These are phyloP conservation scores for Petunia secreta DNA, from an alignment of 257 asterid genomes.

Conservation along the genomic window DNA sequence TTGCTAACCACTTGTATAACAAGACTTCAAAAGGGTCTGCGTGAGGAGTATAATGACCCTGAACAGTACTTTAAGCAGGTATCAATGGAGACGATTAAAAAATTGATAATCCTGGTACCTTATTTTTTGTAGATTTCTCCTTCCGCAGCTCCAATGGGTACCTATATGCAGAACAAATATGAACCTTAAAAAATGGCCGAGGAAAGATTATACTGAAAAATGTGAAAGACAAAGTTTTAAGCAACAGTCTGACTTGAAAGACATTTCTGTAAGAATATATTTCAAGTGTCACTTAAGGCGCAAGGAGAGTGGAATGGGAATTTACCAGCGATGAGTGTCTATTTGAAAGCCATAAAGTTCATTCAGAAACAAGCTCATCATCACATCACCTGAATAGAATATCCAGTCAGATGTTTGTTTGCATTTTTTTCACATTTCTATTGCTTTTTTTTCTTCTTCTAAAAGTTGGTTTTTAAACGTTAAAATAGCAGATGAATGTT, in stretches of 20 bases:
- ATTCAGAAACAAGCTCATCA: slow-evolving; percentile 98
- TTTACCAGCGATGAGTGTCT: slow-evolving; percentile 93
- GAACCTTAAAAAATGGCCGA: slow-evolving; percentile 1
- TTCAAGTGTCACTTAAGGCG: background rate
- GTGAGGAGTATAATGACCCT: slow-evolving; percentile 14
- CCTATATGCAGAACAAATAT: slow-evolving; percentile 46
- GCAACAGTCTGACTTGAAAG: background rate
- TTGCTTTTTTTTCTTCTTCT: background rate
- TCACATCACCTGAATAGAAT: slow-evolving; percentile 68
- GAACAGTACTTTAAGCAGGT: slow-evolving; percentile 7
- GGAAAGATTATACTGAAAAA: slow-evolving; percentile 16
- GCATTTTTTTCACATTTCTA: slow-evolving; percentile 11
- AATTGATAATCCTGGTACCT: slow-evolving; percentile 51
- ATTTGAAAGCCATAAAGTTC: slow-evolving; percentile 97
- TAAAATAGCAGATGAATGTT: background rate
- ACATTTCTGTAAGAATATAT: background rate
- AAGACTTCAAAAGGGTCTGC: background rate
- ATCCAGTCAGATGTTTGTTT: slow-evolving; percentile 14
- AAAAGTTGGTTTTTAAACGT: background rate
- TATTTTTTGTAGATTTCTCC: slow-evolving; percentile 82
- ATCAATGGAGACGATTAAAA: background rate
- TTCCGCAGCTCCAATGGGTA: slow-evolving; percentile 95
- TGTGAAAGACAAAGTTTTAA: background rate
- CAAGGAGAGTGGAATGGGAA: slow-evolving; percentile 5
- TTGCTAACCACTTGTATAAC: slow-evolving; percentile 9